Conservation (phyloP, 2,329 filamentous ascomycete genomes). For the Amesomyces nigricolor region DNA sequence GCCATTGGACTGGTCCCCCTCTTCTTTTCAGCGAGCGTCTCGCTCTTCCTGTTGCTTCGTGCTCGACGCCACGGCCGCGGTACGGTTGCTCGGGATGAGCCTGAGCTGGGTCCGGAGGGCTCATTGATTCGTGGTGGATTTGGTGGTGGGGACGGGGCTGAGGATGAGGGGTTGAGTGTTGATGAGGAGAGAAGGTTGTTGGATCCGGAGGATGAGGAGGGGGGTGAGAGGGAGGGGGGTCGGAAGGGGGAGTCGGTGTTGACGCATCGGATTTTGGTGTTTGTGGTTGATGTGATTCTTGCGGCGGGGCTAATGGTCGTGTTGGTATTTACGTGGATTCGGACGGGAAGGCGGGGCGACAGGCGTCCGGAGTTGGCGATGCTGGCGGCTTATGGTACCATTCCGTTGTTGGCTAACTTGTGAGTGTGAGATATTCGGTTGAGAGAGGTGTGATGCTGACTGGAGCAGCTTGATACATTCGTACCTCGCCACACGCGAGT, state of each 20-base stretch:
- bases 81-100: background rate
- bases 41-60: constrained; percentile 26
- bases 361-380: constrained; percentile 32
- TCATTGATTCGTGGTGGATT: background rate
- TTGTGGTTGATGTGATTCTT: constrained; percentile 34
- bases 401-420: constrained; percentile 39
- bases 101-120: background rate
- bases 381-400: constrained; percentile 39
- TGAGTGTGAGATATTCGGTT: constrained; percentile 22
- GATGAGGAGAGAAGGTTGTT: background rate
- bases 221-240: background rate
- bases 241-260: constrained; percentile 10
- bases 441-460: background rate
- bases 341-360: constrained; percentile 12
- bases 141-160: background rate
- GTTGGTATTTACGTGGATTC: constrained; percentile 38
- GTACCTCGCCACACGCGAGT: constrained; percentile 33
- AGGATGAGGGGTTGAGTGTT: background rate
- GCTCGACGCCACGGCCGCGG: background rate
- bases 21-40: constrained; percentile 31
- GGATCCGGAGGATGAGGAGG: background rate
- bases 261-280: constrained; percentile 35
- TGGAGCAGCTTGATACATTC: constrained; percentile 34
- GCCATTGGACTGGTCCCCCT: constrained; percentile 38
- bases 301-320: constrained; percentile 36